Base-by-base conservation (phyloP, 2,329 filamentous ascomycete species). In the Delphinella strobiligena region DNA sequence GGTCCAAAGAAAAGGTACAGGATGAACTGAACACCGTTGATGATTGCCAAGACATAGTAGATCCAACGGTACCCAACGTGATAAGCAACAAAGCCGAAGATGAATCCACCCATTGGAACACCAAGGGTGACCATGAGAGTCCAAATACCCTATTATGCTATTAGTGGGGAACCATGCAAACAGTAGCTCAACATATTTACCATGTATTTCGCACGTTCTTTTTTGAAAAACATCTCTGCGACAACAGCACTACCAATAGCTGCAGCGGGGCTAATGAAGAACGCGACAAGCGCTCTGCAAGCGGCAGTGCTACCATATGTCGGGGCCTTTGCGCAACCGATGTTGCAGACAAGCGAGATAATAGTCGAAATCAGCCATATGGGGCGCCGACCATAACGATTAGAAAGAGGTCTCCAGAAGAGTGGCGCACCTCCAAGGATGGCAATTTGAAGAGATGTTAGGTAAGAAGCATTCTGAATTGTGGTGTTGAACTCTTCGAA, bases 21-120 rank as follows among this genome's bases (percentile, higher is more conserved):
- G 32, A 75, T 51, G 41, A 75, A 62, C 44, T 76, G 72, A 2
- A 61, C 66, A 34, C 60, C 68, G 40, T 76, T 75, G 47, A 64
- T 68, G 22, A 75, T 75, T 1, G 70, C 69, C 17, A 74, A 54
- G 18, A 68, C 62, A 62, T 66, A 75, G 49, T 70, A 75, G 18
- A 75, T 73, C 72, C 72, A 75, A n/a, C 67, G 61, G 38, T 70
- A 75, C 1, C 66, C 64, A 11, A 68, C 61, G 8, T 66, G 60
- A 41, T 68, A 55, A 0, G 68, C 62, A 1, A 74, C 69, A 40
- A 62, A 62, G 2, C 60, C 60, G 29, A 60, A 55, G 33, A 62
- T 49, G 32, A 63, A 56, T 0, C 59, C 59, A 0, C 51, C 57
- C 12, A 57, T 47, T 1, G 66, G 66, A 15, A 66, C 60, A 16